These are phyloP conservation scores for Leishmania arabica DNA, from an alignment of 208 protist species.

Conservation along the genomic window DNA sequence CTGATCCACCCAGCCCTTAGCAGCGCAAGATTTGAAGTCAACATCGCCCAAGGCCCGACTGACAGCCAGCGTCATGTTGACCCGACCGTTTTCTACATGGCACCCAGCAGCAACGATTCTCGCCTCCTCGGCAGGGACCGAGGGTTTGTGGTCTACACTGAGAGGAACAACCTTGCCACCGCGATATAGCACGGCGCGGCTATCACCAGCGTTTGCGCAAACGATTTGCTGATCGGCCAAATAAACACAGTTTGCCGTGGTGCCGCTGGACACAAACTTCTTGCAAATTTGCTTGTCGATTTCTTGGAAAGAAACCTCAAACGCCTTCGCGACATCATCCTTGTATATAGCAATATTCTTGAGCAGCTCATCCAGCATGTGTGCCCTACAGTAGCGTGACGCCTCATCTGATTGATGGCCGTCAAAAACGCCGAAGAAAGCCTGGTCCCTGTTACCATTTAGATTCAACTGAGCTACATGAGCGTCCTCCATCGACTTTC, in stretches of 20 bases:
- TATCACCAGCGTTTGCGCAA: conserved; percentile 93
- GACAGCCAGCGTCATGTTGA: conserved; percentile 94
- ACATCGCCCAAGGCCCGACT: conserved; percentile 94
- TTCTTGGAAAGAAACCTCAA: conserved; percentile 68
- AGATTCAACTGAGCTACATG: conserved; percentile 87
- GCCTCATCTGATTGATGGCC: conserved; percentile 87
- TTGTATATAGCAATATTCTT: conserved; percentile 36
- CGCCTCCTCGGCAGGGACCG: conserved; percentile 55
- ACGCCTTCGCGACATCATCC: conserved; percentile 38
- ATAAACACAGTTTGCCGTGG: conserved; percentile 83
- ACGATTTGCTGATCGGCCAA: conserved; percentile 65
- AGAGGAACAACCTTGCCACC: conserved; percentile 67
- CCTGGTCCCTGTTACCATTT: conserved; percentile 61
- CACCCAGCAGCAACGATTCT: conserved; percentile 89
- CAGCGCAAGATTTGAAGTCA: conserved; percentile 82
- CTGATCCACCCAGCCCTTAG: conserved; percentile 65
- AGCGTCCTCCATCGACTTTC: conserved; percentile 92
- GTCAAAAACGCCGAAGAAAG: conserved; percentile 92
- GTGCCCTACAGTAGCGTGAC: conserved; percentile 70
- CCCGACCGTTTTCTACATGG: conserved; percentile 83
- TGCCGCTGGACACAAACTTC: conserved; percentile 75
- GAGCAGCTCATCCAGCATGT: conserved; percentile 78
- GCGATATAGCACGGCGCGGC: conserved; percentile 85
- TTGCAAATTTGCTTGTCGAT: conserved; percentile 74
- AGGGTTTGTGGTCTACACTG: conserved; percentile 92